A percentile compares a stretch with the other conserved stretches of the same genome.
Evolutionary conservation across 2,329 filamentous ascomycete species (phyloP).

Genomic region (Fusarium paranaense): DNA sequence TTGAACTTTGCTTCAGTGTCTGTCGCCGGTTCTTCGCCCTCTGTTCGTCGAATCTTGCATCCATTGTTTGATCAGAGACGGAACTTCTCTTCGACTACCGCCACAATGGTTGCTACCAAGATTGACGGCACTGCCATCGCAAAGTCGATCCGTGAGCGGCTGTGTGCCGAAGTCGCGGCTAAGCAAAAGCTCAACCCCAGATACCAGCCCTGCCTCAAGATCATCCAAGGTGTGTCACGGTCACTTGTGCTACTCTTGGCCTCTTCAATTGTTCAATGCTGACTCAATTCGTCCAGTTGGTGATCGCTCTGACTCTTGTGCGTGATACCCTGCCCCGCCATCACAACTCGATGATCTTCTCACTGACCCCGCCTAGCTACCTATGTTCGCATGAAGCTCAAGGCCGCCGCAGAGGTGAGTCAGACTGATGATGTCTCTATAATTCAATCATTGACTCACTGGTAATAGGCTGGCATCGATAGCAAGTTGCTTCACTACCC

Average conservation of each 20-base stretch:
- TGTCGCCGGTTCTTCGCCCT: slow-evolving; percentile 20
- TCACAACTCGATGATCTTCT: slow-evolving; percentile 17
- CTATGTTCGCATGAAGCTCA: slow-evolving; percentile 99
- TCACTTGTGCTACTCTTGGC: slow-evolving; percentile 17
- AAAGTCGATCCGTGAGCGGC: slow-evolving; percentile 85
- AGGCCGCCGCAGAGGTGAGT: slow-evolving; percentile 89
- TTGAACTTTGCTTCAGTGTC: slow-evolving; percentile 30
- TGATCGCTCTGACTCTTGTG: slow-evolving; percentile 91
- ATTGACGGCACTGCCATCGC: slow-evolving; percentile 98
- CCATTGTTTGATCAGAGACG: slow-evolving; percentile 35
- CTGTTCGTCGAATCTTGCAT: slow-evolving; percentile 11
- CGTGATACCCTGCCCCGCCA: slow-evolving; percentile 43
- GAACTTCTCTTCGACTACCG: slow-evolving; percentile 60
- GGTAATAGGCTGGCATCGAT: slow-evolving; percentile 80
- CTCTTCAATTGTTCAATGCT: slow-evolving; percentile 25
- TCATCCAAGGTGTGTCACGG: slow-evolving; percentile 84
- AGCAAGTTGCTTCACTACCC: slow-evolving; percentile 89
- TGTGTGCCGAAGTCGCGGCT: slow-evolving; percentile 83
- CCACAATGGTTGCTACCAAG: slow-evolving; percentile 85
- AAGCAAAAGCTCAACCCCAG: slow-evolving; percentile 86
- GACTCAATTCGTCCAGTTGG: slow-evolving; percentile 71
- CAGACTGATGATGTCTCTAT: background rate
- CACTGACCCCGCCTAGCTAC: slow-evolving; percentile 69
- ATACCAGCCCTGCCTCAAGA: slow-evolving; percentile 90
- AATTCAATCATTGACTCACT: background rate